phyloP scores from a whole-genome alignment of 352 stramenopile species.

The Globisporangium acanthophoron region DNA sequence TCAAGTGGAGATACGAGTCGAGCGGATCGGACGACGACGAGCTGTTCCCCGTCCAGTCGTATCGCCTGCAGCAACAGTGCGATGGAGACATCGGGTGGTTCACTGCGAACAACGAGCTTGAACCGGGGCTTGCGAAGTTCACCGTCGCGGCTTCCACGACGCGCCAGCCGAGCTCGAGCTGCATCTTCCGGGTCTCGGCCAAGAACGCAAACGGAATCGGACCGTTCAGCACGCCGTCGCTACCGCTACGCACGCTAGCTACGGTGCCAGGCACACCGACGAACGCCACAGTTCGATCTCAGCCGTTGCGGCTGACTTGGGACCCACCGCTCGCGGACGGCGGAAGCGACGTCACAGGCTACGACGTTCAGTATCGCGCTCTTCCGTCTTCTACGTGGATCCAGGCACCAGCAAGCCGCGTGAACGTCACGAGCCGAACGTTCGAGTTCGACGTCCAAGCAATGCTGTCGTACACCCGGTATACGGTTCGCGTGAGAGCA shows the following conservation, averaged over 20 bases:
- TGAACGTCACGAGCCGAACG: conserved; percentile 3
- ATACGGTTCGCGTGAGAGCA: conserved; percentile 37
- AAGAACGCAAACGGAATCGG: conserved; percentile 46
- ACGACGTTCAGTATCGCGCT: conserved; percentile 42
- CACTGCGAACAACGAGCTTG: conserved; percentile 22
- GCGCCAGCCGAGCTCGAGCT: conserved; percentile 35
- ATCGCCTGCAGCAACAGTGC: conserved; percentile 49
- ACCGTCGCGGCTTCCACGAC: conserved; percentile 26
- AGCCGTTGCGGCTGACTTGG: conserved; percentile 27
- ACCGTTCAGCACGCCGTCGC: conserved; percentile 41
- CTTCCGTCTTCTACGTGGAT: conserved; percentile 43
- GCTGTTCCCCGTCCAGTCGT: conserved; percentile 40
- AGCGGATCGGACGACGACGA: not conserved
- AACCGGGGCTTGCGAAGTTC: conserved; percentile 16
- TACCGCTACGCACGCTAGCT: conserved; percentile 20
- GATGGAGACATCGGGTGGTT: conserved; percentile 39
- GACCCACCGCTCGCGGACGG: conserved; percentile 21
- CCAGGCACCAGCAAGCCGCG: conserved; percentile 2
- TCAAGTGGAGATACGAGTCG: conserved; percentile 29
- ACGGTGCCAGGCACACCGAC: conserved; percentile 20
- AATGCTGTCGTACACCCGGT: conserved; percentile 27
- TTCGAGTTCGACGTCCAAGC: conserved; percentile 10
- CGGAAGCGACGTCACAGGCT: conserved; percentile 18
- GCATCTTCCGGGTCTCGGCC: conserved; percentile 47
- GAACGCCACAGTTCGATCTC: not conserved